A percentile compares a stretch with the other conserved stretches of the same genome.
Conservation (phyloP, 2,329 filamentous ascomycete species). For the Basipetospora chlamydospora region DNA sequence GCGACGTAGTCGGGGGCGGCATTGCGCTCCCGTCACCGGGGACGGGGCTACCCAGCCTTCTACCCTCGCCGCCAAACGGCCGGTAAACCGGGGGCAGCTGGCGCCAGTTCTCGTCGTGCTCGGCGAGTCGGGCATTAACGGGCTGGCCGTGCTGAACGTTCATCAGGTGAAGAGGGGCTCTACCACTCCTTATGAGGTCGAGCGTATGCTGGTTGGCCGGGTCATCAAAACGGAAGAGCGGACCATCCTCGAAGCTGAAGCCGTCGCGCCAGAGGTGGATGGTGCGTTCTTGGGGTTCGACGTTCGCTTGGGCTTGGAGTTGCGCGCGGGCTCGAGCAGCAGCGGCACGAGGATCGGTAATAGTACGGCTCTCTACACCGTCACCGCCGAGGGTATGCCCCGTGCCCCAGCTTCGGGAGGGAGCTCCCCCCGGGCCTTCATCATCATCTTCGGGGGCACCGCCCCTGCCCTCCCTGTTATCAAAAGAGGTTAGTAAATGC, state of each 20-base stretch:
- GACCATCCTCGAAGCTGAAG: slow-evolving; percentile 73
- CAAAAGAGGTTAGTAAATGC: background rate
- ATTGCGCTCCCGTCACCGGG: slow-evolving; percentile 35
- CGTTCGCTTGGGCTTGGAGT: slow-evolving; percentile 16
- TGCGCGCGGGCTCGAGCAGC: slow-evolving; percentile 15
- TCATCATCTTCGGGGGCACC: background rate
- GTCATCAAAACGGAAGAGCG: slow-evolving; percentile 65
- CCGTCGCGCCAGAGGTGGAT: slow-evolving; percentile 74
- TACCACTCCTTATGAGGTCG: slow-evolving; percentile 60
- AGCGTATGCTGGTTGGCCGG: slow-evolving; percentile 58
- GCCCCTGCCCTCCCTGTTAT: background rate
- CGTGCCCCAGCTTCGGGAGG: slow-evolving; percentile 38
- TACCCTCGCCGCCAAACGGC: slow-evolving; percentile 58
- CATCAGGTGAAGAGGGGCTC: slow-evolving; percentile 64
- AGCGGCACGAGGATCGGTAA: slow-evolving; percentile 42
- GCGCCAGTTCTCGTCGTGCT: slow-evolving; percentile 58
- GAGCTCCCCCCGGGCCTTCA: too few species aligned
- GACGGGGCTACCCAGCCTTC: slow-evolving; percentile 63
- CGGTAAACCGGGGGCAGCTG: slow-evolving; percentile 61
- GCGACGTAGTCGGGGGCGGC: slow-evolving; percentile 16
- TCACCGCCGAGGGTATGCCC: slow-evolving; percentile 70
- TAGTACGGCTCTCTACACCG: slow-evolving; percentile 51
- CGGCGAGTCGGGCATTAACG: slow-evolving; percentile 65
- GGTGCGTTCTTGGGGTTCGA: slow-evolving; percentile 46
- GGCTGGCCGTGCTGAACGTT: slow-evolving; percentile 61